A percentile compares a stretch with the other conserved stretches of the same genome.
Evolutionary conservation across 1,284 basidiomycete species (phyloP).

Genomic region (Malassezia vespertilionis): DNA sequence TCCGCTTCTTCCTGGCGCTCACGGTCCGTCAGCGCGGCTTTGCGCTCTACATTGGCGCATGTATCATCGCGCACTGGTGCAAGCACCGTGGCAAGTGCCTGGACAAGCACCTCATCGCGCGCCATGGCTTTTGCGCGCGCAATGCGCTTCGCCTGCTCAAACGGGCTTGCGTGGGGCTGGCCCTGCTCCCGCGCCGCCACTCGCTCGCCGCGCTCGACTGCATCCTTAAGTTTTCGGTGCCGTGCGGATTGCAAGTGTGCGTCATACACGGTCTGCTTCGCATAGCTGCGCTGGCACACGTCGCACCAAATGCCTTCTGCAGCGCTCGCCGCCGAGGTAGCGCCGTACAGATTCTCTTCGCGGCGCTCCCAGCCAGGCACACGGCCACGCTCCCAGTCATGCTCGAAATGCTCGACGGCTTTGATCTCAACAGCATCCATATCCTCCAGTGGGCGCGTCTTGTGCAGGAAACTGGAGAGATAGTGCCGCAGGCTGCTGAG

Average conservation of each 20-base stretch:
- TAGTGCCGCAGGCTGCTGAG: slow-evolving; percentile 61
- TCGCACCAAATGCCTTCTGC: slow-evolving; percentile 76
- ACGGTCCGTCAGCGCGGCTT: slow-evolving; percentile 85
- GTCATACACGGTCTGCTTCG: slow-evolving; percentile 95
- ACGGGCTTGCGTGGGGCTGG: not conserved
- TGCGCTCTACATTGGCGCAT: slow-evolving; percentile 87
- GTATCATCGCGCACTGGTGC: slow-evolving; percentile 51
- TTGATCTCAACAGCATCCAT: slow-evolving; percentile 60
- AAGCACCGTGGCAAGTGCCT: slow-evolving; percentile 20
- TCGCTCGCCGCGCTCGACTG: slow-evolving; percentile 51
- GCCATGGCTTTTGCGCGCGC: slow-evolving; percentile 27
- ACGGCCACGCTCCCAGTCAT: slow-evolving; percentile 66
- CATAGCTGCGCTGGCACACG: slow-evolving; percentile 82
- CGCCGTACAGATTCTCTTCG: slow-evolving; percentile 46
- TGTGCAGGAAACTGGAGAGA: slow-evolving; percentile 71
- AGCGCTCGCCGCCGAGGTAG: not conserved
- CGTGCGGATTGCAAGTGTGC: slow-evolving; percentile 89
- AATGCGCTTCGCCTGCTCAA: slow-evolving; percentile 10
- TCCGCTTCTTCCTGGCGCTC: slow-evolving; percentile 92
- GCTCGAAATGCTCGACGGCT: slow-evolving; percentile 62
- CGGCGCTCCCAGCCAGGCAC: slow-evolving; percentile 62
- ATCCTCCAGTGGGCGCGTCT: slow-evolving; percentile 77
- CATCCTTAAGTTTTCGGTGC: slow-evolving; percentile 76
- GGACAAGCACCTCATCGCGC: slow-evolving; percentile 29
- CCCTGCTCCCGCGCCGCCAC: not conserved